Evolutionary conservation across 2,329 filamentous ascomycete genomes (phyloP), one percentile per base, ranked within the genome.

Genomic region (Alternaria triticimaculans): DNA sequence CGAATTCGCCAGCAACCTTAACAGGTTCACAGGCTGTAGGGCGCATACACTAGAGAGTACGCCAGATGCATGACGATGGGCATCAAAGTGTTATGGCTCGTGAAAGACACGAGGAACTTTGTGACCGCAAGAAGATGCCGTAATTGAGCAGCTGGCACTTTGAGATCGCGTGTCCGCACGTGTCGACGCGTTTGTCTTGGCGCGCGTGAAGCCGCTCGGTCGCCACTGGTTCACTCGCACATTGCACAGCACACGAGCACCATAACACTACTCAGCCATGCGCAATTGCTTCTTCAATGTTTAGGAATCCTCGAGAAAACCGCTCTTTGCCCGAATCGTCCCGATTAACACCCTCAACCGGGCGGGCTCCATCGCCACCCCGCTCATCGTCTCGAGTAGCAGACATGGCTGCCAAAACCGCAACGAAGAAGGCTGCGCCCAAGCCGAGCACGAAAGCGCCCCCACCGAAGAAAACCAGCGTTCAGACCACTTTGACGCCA

Each of bases 251-350:
- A 58, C 37, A 21, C 11, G 37, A 45, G 50, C 49, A 55, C 14
- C 45, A 18, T 33, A 26, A 28, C 26, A 44, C n/a, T 53, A 20
- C 20, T 28, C 30, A 25, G 28, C 9, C 12, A 60, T 55, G 50
- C 21, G 44, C 15, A 44, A 30, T 11, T 33, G 15, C 11, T 5
- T 18, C 23, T 4, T 41, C 54, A 23, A 87, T 87, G 85, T 87
- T 88, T 66, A 82, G 85, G 60, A 87, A 86, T 53, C 85, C 85
- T 50, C 81, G 86, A 76, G 82, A 86, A 62, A 83, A 84, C 63
- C 72, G 71, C 30, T 62, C 72, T 44, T 72, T 77, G 28, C 66
- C 78, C n/a, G 72, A 76, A 25, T 70, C 76, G 49, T 74, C 74
- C 18, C 75, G 76, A 65, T 48, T 81, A 25, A 71, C 78, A 46